Evolutionary conservation across 768 basidiomycete genomes (phyloP), one percentile per base, ranked within the genome.

Genomic region (Fomitopsis pulvina): DNA sequence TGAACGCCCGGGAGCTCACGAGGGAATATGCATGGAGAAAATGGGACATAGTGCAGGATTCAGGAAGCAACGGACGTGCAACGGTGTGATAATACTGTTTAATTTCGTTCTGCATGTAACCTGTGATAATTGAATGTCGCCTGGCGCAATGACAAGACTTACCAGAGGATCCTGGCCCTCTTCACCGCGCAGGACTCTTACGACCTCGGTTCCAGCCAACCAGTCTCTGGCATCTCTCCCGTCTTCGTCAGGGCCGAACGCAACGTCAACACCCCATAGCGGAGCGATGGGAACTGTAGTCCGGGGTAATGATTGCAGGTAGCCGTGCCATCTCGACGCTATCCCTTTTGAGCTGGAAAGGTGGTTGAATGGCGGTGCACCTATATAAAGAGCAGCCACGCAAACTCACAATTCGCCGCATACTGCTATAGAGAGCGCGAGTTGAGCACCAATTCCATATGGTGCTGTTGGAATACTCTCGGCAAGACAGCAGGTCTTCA

Each of bases 271-370:
- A 48, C 61, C 68, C 87, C 86, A 87, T 55, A 87, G 78, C 18
- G 82, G 52, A 28, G 83, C 81, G 27, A 86, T 70, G 50, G 80
- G 77, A 20, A 83, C 76, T 4, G 62, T 59, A 37, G 63, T 61
- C 38, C 59, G 51, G n/a, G 85, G 81, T 5, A 89, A 68, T 10
- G 80, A 80, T 55, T 83, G 77, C 4, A 89, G 60, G 65, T 88
- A 89, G 40, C 75, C 78, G 55, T 64, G 71, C 83, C 85, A 89
- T 38, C 68, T 69, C 8, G 86, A 87, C 22, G 48, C 46, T 41
- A 61, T 39, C 29, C 76, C 78, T 47, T 62, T 68, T 42, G 80
- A 59, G 50, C 85, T 87, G 45, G 27, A 34, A 21, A 18, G 20
- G n/a, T 29, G 25, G 51, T 53, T 28, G 25, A 37, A 26, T 46